Base-by-base conservation (phyloP, 495 filamentous ascomycete genomes). In the Aspergillus haitiensis region DNA sequence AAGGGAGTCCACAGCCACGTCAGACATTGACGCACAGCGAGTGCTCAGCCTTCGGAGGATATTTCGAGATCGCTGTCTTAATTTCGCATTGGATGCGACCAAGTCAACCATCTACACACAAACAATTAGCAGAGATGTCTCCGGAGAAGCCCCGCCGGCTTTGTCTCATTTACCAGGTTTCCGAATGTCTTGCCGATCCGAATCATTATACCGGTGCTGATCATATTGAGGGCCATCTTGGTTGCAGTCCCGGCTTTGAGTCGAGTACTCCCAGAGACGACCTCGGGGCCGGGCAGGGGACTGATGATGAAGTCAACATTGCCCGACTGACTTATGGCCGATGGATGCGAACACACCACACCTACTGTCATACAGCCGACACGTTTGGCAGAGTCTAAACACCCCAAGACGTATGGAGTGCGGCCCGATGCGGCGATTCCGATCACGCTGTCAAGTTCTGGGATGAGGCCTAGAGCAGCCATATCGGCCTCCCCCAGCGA, bases 351-450 rank as follows among this genome's bases (percentile, higher is more conserved):
- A 55, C 73, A 75, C 7, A 64, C 70, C 18, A 77, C 63, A 3
- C 67, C 74, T 27, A 76, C 64, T 2, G 75, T 78, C 15, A 71
- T 49, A 50, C 70, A 72, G 0, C 71, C 73, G 27, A 70, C 37
- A 6, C 56, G 51, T 40, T 74, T 75, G 1, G 68, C 70, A 57
- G 68, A 75, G 2, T 61, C 61, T 33, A 77, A 63, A 55, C 70
- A 69, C 11, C 70, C 73, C 2, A 77, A 53, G 0, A 76, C 75
- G 54, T 75, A 78, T 1, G 75, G 75, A 1, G 74, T 76, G 11
- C 74, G 68, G 0, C 75, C 75, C 0, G 75, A 78, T n/a, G 72
- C 72, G 11, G 73, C 73, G 50, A 77, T 77, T 0, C 73, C 73
- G 15, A 75, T 75, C 16, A 77, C 45, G 13, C 70, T 73, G 47